Evolutionary conservation across 2,329 filamentous ascomycete species (phyloP), one percentile per base, ranked within the genome.

Genomic region (Arthroderma sp.): DNA sequence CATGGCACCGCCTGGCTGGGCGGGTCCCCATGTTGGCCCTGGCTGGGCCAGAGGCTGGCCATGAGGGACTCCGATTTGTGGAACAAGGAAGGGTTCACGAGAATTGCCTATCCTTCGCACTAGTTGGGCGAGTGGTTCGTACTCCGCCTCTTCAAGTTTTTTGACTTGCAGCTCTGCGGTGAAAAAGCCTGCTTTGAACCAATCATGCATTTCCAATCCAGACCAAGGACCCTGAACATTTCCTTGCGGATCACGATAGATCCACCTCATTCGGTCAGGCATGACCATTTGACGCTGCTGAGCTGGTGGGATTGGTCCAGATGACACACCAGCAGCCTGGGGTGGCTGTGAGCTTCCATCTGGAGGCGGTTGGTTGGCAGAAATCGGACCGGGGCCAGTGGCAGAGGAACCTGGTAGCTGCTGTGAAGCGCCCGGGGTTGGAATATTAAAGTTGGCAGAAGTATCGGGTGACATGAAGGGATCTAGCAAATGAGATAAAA

Each of bases 131-230:
- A 98, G 70, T 8, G 89, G 91, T 62, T 98, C 91, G 56, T 95
- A 98, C 41, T 98, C 89, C 0, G 74, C 71, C 57, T 98, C 91
- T 60, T 98, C 91, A 4, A 89, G 72, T 61, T 94, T 94, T 69
- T 93, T 95, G 30, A 98, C 91, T 37, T 93, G 78, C 15, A 98
- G 72, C 55, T 98, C 89, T 0, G 89, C 81, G 0, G 86, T 94
- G 65, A 98, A 98, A 68, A 96, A 98, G 38, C 89, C 88, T 33
- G 88, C 89, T 62, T 96, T 96, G 67, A 96, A 98, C 91, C 91
- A 98, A 56, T 98, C 93, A 54, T 98, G 93, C 91, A 98, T 98
- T 64, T 98, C 91, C 41, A 98, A 69, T 1, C 91, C 91, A 34
- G 87, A 95, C 66, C 91, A 98, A 0, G 91, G 91, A 0, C 91